phyloP scores from a whole-genome alignment of 495 filamentous ascomycete species.

The Penicillium parvum region DNA sequence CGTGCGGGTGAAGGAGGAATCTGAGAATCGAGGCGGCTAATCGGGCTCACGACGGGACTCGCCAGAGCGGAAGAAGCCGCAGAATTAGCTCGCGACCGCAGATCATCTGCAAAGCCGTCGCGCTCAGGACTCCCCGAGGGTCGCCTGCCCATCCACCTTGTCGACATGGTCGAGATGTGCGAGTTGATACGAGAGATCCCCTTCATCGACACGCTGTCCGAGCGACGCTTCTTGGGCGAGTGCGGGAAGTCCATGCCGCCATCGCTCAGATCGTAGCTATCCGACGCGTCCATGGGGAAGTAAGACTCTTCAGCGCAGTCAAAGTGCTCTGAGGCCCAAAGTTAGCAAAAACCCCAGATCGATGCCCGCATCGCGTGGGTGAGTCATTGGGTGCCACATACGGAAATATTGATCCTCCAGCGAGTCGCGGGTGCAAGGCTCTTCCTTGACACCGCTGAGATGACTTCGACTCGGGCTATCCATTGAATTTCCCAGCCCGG shows the following conservation, averaged over 20 bases:
- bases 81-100: constrained; percentile 52
- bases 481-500: constrained; percentile 47
- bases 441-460: constrained; percentile 52
- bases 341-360: no score
- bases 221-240: constrained; percentile 58
- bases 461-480: constrained; percentile 45
- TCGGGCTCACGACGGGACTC: constrained; percentile 45
- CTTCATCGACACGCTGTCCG: constrained; percentile 59
- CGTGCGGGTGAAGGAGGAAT: constrained; percentile 62
- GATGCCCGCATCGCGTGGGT: no score
- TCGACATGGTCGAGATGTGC: constrained; percentile 68
- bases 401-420: constrained; percentile 46
- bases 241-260: constrained; percentile 55
- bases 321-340: constrained; percentile 42
- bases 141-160: constrained; percentile 58
- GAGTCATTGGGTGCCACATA: constrained; percentile 23
- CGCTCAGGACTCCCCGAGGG: constrained; percentile 44
- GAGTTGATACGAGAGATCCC: constrained; percentile 65
- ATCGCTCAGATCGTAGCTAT: constrained; percentile 58
- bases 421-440: constrained; percentile 39
- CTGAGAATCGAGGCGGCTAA: constrained; percentile 48
- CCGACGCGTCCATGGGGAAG: constrained; percentile 29
- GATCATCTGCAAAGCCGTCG: constrained; percentile 32
- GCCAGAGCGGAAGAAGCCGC: constrained; percentile 64
- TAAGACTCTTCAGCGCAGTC: constrained; percentile 37